phyloP scores from a whole-genome alignment of 345 rosid species.

The Pelargonium nanum region DNA sequence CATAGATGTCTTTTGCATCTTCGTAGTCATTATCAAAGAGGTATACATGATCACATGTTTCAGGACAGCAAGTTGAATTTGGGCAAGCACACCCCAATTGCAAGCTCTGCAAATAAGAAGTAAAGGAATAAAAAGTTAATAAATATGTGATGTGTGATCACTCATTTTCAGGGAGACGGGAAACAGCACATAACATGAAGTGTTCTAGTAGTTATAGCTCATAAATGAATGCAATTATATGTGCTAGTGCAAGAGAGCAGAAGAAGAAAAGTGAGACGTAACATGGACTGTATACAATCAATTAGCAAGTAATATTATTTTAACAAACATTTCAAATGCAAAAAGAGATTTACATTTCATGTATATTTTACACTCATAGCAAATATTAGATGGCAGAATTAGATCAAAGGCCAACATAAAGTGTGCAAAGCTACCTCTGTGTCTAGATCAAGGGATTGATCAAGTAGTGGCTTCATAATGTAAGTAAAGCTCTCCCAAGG shows the following conservation, averaged over 20 bases:
- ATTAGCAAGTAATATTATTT: background rate
- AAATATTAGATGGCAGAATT: background rate
- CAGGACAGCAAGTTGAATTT: constrained; percentile 49
- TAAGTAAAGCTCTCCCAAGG: constrained; percentile 83
- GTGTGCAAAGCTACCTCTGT: constrained; percentile 43
- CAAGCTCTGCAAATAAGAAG: constrained; percentile 37
- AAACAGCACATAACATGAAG: background rate
- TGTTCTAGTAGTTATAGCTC: background rate
- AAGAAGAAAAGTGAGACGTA: background rate
- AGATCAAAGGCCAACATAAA: constrained; percentile 3
- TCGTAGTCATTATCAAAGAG: constrained; percentile 83
- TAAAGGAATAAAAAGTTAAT: background rate
- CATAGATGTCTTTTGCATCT: constrained; percentile 79
- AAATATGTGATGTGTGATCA: background rate
- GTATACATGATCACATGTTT: constrained; percentile 84
- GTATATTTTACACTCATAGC: background rate
- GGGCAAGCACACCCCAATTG: constrained; percentile 67
- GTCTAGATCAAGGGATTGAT: constrained; percentile 37
- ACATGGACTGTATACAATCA: background rate
- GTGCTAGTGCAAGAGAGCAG: background rate
- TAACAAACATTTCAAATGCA: background rate
- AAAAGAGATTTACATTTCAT: background rate
- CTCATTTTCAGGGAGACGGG: background rate
- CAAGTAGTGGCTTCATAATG: constrained; percentile 46
- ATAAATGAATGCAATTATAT: too few relatives aligned